phyloP scores from a whole-genome alignment of 1,284 basidiomycete genomes.

The Malassezia pachydermatis region DNA sequence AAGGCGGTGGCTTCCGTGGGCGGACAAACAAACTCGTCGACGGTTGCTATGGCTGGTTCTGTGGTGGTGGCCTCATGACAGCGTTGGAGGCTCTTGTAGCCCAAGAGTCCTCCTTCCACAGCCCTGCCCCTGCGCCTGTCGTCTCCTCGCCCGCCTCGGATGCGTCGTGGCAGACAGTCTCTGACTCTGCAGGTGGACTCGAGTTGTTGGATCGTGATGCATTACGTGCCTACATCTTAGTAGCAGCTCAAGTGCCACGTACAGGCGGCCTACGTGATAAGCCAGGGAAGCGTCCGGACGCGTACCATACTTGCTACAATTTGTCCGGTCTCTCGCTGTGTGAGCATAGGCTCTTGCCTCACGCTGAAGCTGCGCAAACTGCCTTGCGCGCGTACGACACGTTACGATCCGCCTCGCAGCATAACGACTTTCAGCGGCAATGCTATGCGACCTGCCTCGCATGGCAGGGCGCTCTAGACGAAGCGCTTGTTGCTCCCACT shows the following conservation, averaged over 20 bases:
- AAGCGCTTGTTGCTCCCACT: constrained; percentile 6
- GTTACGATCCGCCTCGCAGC: neutral
- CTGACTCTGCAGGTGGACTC: neutral
- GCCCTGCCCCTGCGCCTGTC: neutral
- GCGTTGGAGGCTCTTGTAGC: constrained; percentile 60
- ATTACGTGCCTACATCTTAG: constrained; percentile 76
- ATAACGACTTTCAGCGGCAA: neutral
- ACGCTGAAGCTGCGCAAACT: constrained; percentile 4
- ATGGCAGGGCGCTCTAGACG: neutral
- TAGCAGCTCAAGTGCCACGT: constrained; percentile 60
- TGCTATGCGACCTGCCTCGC: constrained; percentile 8
- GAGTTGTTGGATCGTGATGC: constrained; percentile 52
- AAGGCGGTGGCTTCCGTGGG: constrained; percentile 85
- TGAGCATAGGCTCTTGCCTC: constrained; percentile 32
- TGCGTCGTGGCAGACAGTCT: constrained; percentile 6
- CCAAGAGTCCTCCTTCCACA: neutral
- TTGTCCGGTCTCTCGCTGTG: constrained; percentile 36
- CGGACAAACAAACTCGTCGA: constrained; percentile 96
- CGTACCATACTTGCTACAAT: constrained; percentile 48
- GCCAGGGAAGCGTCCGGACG: constrained; percentile 65
- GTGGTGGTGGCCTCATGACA: constrained; percentile 82
- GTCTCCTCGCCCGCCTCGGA: neutral
- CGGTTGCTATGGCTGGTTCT: constrained; percentile 91
- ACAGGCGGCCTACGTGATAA: constrained; percentile 91
- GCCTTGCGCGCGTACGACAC: neutral